A percentile compares a stretch with the other conserved stretches of the same genome.
These are phyloP conservation scores for Podila epicladia DNA, from an alignment of 192 early-diverging fungal species.

Conservation along the genomic window DNA sequence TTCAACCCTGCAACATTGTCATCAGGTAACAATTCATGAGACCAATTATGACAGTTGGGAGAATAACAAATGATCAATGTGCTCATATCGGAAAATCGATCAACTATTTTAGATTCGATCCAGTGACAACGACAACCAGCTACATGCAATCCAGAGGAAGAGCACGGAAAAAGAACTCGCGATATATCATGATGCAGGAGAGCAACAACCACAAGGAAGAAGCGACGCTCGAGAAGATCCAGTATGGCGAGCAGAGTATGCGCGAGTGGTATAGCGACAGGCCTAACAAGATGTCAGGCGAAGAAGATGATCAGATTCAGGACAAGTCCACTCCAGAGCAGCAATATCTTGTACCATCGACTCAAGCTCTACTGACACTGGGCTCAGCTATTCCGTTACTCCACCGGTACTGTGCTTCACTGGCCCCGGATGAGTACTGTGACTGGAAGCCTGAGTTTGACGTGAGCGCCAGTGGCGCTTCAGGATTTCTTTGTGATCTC, in stretches of 20 bases:
- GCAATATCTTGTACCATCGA: constrained; percentile 66
- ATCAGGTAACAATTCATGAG: constrained; percentile 63
- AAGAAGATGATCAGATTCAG: constrained; percentile 16
- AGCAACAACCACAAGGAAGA: constrained; percentile 52
- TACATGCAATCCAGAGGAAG: constrained; percentile 94
- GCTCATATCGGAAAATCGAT: not conserved
- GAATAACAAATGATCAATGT: not conserved
- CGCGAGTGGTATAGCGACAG: constrained; percentile 68
- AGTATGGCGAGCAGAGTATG: constrained; percentile 64
- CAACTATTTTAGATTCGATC: constrained; percentile 70
- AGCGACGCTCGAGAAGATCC: constrained; percentile 47
- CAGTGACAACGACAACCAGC: constrained; percentile 74
- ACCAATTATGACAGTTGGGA: not conserved
- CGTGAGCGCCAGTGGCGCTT: constrained; percentile 21
- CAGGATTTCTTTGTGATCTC: constrained; percentile 59
- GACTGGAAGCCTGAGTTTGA: constrained; percentile 64
- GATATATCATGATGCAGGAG: constrained; percentile 81
- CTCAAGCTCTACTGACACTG: constrained; percentile 78
- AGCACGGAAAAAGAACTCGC: constrained; percentile 76
- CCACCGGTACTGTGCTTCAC: constrained; percentile 74
- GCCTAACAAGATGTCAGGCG: constrained; percentile 21
- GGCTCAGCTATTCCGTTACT: constrained; percentile 72
- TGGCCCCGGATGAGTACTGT: constrained; percentile 74
- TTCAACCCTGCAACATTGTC: constrained; percentile 90
- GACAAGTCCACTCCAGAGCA: constrained; percentile 21